Conservation (phyloP, 768 basidiomycete species). For the Trametes elegans region DNA sequence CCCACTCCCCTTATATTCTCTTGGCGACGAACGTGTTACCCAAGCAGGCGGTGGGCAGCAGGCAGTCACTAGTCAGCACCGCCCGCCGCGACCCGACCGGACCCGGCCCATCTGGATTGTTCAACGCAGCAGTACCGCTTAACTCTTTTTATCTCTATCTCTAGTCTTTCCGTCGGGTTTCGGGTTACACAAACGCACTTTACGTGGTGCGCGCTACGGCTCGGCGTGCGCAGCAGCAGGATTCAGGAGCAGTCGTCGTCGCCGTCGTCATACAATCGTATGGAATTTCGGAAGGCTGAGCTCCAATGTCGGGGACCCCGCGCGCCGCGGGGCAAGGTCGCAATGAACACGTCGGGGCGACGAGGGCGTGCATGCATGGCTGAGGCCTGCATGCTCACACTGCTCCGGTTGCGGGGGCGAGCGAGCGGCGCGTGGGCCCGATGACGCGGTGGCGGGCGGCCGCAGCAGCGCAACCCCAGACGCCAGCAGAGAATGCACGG, state of each 20-base stretch:
- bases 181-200: no score
- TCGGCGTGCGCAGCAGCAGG: no score
- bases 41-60: no score
- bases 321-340: no score
- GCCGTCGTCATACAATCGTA: background rate
- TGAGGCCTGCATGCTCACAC: no score
- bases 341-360: background rate
- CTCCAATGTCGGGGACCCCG: background rate
- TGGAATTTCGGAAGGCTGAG: background rate
- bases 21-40: background rate
- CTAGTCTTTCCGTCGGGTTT: background rate
- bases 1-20: background rate
- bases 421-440: no score
- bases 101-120: background rate
- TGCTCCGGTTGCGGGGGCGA: no score
- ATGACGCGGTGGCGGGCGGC: no score
- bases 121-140: background rate
- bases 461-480: no score
- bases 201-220: background rate
- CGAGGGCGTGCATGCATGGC: background rate
- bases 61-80: background rate
- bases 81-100: background rate
- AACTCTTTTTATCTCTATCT: background rate
- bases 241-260: background rate
- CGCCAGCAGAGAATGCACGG: background rate